These are phyloP conservation scores for Pseudogymnoascus sp. DNA, from an alignment of 2,329 filamentous ascomycete genomes.

Conservation along the genomic window DNA sequence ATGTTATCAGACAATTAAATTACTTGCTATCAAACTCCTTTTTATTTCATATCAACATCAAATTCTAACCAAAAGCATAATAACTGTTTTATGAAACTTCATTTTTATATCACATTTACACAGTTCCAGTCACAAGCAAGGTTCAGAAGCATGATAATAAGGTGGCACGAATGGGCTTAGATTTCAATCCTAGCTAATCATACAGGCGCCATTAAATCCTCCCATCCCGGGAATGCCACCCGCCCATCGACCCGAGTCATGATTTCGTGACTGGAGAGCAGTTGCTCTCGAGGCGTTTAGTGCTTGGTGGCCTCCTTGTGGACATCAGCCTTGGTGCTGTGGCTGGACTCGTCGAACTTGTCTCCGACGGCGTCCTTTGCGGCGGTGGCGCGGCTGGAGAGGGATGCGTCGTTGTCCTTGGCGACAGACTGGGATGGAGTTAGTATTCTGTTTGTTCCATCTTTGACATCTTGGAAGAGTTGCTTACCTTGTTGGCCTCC, in stretches of 20 bases:
- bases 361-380: constrained; percentile 42
- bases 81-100: neutral
- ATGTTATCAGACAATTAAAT: neutral
- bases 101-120: neutral
- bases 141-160: neutral
- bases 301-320: constrained; percentile 34
- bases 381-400: constrained; percentile 40
- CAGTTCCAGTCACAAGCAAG: neutral
- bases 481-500: constrained; percentile 48
- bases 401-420: constrained; percentile 39
- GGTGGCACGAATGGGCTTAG: constrained; percentile 1
- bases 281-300: constrained; percentile 10
- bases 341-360: constrained; percentile 45
- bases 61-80: neutral
- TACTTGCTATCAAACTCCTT: neutral
- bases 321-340: constrained; percentile 40
- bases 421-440: constrained; percentile 32
- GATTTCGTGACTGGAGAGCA: constrained; percentile 1
- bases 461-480: neutral
- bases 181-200: constrained; percentile 5
- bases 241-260: constrained; percentile 4
- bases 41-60: neutral
- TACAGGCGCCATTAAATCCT: neutral
- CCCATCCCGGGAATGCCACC: neutral
- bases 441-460: neutral